Conservation (phyloP, 495 filamentous ascomycete species). For the Neurospora africana region DNA sequence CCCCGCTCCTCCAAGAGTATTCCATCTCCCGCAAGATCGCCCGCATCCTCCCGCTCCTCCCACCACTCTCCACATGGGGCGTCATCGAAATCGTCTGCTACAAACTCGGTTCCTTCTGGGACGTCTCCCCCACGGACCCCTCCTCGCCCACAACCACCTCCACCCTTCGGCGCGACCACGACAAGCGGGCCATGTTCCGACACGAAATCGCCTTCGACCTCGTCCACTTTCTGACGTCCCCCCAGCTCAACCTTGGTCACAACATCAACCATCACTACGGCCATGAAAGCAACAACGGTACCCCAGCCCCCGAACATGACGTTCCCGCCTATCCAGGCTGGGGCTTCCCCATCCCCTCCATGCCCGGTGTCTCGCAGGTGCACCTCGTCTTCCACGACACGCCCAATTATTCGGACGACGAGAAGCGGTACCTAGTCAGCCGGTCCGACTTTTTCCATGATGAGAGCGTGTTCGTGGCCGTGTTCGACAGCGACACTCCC, state of each 20-base stretch:
- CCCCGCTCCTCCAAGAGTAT: slow-evolving; percentile 3
- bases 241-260: background rate
- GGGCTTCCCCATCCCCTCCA: background rate
- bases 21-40: background rate
- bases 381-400: background rate
- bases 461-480: background rate
- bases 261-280: background rate
- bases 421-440: background rate
- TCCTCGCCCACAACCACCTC: background rate
- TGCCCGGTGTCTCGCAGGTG: background rate
- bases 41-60: slow-evolving; percentile 2
- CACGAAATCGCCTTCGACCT: slow-evolving; percentile 7
- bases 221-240: background rate
- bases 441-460: background rate
- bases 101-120: slow-evolving; percentile 3
- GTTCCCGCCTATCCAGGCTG: background rate
- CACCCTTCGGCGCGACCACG: background rate
- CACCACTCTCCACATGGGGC: slow-evolving; percentile 5
- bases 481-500: background rate
- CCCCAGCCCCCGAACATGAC: background rate
- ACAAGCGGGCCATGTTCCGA: slow-evolving; percentile 8
- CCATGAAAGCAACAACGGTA: background rate
- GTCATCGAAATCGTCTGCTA: slow-evolving; percentile 9
- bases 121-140: background rate
- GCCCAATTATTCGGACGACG: background rate